Percentiles rank a stretch among this genome's conserved stretches.
Evolutionary conservation across 768 basidiomycete genomes (phyloP).

Genomic region (Lyophyllum atratum): DNA sequence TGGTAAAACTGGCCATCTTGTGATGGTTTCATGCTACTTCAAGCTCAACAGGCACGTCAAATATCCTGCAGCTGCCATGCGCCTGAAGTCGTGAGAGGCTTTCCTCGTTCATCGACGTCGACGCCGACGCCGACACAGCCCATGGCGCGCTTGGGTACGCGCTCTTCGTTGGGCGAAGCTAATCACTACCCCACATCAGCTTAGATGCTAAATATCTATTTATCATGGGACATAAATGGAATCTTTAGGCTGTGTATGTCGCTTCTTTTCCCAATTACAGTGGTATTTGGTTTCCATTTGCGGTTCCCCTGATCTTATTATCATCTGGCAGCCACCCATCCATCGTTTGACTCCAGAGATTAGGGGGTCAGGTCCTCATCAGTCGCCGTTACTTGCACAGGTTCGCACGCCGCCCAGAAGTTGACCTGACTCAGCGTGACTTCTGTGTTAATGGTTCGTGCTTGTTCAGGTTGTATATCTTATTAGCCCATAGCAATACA

Average conservation of each 20-base stretch:
- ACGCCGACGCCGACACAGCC: background rate
- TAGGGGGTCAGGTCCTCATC: background rate
- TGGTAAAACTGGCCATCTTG: background rate
- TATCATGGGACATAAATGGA: background rate
- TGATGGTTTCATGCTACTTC: background rate
- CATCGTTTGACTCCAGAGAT: background rate
- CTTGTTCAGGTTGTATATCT: too few species aligned
- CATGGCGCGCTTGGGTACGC: background rate
- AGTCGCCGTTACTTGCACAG: background rate
- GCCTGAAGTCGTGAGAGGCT: background rate
- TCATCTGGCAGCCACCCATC: background rate
- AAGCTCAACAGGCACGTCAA: background rate
- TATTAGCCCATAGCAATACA: too few species aligned
- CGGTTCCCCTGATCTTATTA: background rate
- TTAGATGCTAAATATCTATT: background rate
- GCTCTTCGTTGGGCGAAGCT: background rate
- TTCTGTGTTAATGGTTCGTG: too few species aligned
- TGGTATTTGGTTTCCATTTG: background rate
- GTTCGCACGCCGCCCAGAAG: background rate
- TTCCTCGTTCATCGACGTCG: background rate
- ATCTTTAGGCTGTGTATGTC: background rate
- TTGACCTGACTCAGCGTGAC: too few species aligned
- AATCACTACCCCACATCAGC: background rate
- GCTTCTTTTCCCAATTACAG: constrained; percentile 5
- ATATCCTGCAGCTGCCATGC: background rate